phyloP scores from a whole-genome alignment of 306 rosid genomes.

The Pterocarpus santalinus region DNA sequence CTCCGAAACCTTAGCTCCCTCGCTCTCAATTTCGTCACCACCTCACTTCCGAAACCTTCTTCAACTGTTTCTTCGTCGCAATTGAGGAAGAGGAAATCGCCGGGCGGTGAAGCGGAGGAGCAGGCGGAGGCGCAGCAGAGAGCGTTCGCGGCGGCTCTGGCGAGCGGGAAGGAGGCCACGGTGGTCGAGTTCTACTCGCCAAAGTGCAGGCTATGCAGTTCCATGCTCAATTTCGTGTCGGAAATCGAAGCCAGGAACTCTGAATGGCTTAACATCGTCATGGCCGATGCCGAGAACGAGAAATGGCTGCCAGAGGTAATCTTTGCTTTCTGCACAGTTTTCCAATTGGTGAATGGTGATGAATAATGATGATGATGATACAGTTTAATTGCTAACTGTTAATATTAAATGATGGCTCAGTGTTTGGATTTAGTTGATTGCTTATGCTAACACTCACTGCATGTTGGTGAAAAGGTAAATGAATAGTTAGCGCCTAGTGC shows the following conservation, averaged over 20 bases:
- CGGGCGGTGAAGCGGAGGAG: slow-evolving; percentile 44
- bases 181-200: slow-evolving; percentile 90
- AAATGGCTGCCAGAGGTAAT: slow-evolving; percentile 81
- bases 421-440: neutral
- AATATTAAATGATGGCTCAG: too few relatives aligned
- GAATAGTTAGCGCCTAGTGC: neutral
- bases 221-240: slow-evolving; percentile 64
- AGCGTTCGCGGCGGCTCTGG: slow-evolving; percentile 87
- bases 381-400: slow-evolving; percentile 1
- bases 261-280: slow-evolving; percentile 80
- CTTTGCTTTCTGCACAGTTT: neutral
- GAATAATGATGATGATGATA: neutral
- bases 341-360: too few relatives aligned
- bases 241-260: slow-evolving; percentile 76
- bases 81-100: slow-evolving; percentile 36
- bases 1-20: slow-evolving; percentile 66
- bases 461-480: neutral
- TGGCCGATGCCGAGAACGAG: slow-evolving; percentile 94
- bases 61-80: neutral
- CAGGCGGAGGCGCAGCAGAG: slow-evolving; percentile 85
- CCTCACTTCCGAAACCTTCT: slow-evolving; percentile 58
- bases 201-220: slow-evolving; percentile 83
- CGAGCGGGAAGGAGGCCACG: slow-evolving; percentile 76
- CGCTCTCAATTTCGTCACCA: slow-evolving; percentile 58
- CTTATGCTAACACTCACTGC: neutral